Evolutionary conservation across 805 yeast genomes (phyloP).

Genomic region (Ogataea pilisensis): DNA sequence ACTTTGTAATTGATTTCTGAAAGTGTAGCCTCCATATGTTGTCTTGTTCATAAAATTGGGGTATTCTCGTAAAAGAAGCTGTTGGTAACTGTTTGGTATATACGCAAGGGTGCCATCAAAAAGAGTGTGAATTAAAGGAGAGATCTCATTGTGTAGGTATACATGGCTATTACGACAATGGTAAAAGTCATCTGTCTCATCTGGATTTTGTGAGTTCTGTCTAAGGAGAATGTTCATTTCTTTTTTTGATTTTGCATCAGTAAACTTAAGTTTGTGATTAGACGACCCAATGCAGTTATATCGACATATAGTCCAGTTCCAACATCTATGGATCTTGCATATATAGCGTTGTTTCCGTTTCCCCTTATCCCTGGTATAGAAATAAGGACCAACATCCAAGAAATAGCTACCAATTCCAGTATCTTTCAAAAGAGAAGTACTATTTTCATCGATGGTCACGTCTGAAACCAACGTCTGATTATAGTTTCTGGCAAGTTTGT

Average conservation of each 20-base stretch:
- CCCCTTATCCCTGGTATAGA: neutral
- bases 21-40: constrained; percentile 19
- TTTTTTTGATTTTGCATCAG: constrained; percentile 5
- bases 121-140: constrained; percentile 48
- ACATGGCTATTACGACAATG: constrained; percentile 58
- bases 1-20: constrained; percentile 15
- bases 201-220: constrained; percentile 10
- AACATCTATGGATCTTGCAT: constrained; percentile 39
- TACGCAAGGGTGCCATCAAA: constrained; percentile 55
- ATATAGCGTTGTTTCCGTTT: neutral
- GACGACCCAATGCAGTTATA: constrained; percentile 35
- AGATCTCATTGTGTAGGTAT: constrained; percentile 43
- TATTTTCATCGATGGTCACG: constrained; percentile 10
- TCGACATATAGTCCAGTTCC: constrained; percentile 45
- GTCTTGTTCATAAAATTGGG: constrained; percentile 18
- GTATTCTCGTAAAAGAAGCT: constrained; percentile 37
- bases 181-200: constrained; percentile 17
- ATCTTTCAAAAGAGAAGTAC: constrained; percentile 15
- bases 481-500: constrained; percentile 39
- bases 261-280: constrained; percentile 5
- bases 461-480: constrained; percentile 51
- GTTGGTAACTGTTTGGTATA: constrained; percentile 39
- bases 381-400: constrained; percentile 31
- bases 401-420: constrained; percentile 30
- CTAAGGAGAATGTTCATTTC: constrained; percentile 16